Evolutionary conservation across 352 stramenopile genomes (phyloP).

Genomic region (Lagenidium sp.): DNA sequence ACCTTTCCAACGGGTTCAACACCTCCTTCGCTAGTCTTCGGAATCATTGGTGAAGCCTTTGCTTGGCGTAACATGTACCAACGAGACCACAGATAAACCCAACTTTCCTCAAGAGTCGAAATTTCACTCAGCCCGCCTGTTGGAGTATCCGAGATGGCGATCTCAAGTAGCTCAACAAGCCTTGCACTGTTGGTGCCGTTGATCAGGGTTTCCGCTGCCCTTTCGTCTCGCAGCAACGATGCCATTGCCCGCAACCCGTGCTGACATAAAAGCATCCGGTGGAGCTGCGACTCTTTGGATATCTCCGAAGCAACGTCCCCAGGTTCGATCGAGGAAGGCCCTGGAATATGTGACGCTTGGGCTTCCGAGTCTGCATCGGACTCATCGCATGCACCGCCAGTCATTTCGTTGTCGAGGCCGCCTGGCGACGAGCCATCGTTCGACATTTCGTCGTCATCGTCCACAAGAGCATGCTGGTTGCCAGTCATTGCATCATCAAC

Average conservation of each 20-base stretch:
- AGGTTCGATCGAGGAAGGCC: slow-evolving; percentile 16
- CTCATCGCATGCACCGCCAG: slow-evolving; percentile 29
- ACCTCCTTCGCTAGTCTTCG: slow-evolving; percentile 15
- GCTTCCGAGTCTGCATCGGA: slow-evolving; percentile 53
- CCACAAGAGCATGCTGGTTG: slow-evolving; percentile 62
- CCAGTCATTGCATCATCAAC: too few relatives aligned
- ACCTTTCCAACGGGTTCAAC: slow-evolving; percentile 15
- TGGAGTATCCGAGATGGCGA: slow-evolving; percentile 67
- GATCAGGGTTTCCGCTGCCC: slow-evolving; percentile 60
- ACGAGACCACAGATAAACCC: slow-evolving; percentile 67
- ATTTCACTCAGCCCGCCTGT: slow-evolving; percentile 64
- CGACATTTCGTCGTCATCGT: slow-evolving; percentile 83
- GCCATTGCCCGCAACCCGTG: slow-evolving; percentile 63
- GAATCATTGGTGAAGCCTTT: slow-evolving; percentile 24
- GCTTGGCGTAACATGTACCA: slow-evolving; percentile 56
- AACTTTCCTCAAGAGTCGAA: slow-evolving; percentile 68
- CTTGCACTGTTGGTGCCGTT: slow-evolving; percentile 35
- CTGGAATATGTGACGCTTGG: slow-evolving; percentile 2
- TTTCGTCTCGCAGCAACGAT: slow-evolving; percentile 58
- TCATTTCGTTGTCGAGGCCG: slow-evolving; percentile 70
- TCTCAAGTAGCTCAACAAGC: slow-evolving; percentile 51
- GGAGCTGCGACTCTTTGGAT: slow-evolving; percentile 66
- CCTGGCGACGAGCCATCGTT: slow-evolving; percentile 74
- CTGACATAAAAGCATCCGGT: slow-evolving; percentile 71
- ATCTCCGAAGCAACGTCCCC: slow-evolving; percentile 53